Evolutionary conservation across 352 stramenopile species (phyloP), one percentile per base, ranked within the genome.

Genomic region (Plasmopara viticola): DNA sequence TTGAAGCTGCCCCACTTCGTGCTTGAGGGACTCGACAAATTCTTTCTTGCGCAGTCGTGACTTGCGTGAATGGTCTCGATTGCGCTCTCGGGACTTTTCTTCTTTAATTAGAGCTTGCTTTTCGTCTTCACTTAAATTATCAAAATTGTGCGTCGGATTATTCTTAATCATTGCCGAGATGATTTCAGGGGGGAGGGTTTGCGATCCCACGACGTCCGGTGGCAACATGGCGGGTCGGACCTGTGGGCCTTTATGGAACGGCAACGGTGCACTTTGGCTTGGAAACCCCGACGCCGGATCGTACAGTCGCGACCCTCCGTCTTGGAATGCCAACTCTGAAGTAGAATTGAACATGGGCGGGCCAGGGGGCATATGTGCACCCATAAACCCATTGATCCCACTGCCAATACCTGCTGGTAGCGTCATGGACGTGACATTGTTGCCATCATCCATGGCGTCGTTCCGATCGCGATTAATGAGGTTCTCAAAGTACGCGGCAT

Each of bases 11-110:
- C 80, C 67, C 28, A 90, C 79, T 43, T 93, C 78, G 48, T 84
- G 70, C 68, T 97, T 97, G 34, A 98, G 77, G 52, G 83, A 91
- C 62, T 97, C 91, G 29, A 98, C 77, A 52, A 96, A 97, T 42
- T 92, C 88, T 66, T 98, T 98, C 63, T 97, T 98, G 43, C 93
- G 83, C 48, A 95, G 67, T 9, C 93, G 83, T 47, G 90, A 97
- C 71, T 97, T 97, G 68, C 92, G 86, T 46, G 93, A 96, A 71
- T 98, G 93, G 62, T 98, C 91, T 37, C 91, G 83, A 70, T 98
- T 98, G 42, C 93, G 80, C 62, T 97, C 89, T 13, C 90, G 74
- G 15, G 70, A 86, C 64, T 90, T 89, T 51, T 90, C 82, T 47
- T 89, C 82, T 58, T 93, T 93, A 35, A 90, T 62, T 31, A 90